Percentiles rank a stretch among this genome's conserved stretches.
These are phyloP conservation scores for Elsinoe batatas DNA, from an alignment of 2,329 filamentous ascomycete species.

Conservation along the genomic window DNA sequence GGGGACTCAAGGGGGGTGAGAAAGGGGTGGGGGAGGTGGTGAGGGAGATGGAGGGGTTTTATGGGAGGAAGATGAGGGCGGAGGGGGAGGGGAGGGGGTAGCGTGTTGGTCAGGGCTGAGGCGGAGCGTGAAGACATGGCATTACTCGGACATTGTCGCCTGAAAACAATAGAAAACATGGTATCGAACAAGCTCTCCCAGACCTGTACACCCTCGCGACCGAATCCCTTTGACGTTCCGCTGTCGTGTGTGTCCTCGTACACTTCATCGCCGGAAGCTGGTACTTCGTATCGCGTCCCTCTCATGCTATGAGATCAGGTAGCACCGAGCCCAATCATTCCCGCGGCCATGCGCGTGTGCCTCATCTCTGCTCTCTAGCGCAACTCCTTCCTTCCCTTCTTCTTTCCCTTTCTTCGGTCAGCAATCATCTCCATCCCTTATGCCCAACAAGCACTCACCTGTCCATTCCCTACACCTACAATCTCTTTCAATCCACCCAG, in stretches of 20 bases:
- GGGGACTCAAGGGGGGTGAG: slow-evolving; percentile 46
- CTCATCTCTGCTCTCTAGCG: not conserved
- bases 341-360: too few species aligned
- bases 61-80: slow-evolving; percentile 23
- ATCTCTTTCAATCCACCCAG: slow-evolving; percentile 9
- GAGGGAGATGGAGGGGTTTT: slow-evolving; percentile 28
- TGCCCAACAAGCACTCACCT: not conserved
- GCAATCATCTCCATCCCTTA: not conserved
- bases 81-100: not conserved
- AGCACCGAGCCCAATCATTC: too few species aligned
- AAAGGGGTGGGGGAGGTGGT: slow-evolving; percentile 27
- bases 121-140: not conserved
- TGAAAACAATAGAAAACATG: not conserved
- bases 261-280: not conserved
- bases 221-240: too few species aligned
- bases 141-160: not conserved
- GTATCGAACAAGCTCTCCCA: not conserved
- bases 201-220: too few species aligned
- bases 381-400: not conserved
- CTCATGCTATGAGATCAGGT: not conserved
- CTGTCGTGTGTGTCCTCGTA: not conserved
- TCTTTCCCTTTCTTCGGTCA: not conserved
- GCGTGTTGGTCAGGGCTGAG: not conserved
- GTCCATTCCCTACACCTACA: slow-evolving; percentile 7
- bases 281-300: not conserved